Evolutionary conservation across 2,329 filamentous ascomycete genomes (phyloP).

Genomic region (Ophiostoma novo-ulmi): DNA sequence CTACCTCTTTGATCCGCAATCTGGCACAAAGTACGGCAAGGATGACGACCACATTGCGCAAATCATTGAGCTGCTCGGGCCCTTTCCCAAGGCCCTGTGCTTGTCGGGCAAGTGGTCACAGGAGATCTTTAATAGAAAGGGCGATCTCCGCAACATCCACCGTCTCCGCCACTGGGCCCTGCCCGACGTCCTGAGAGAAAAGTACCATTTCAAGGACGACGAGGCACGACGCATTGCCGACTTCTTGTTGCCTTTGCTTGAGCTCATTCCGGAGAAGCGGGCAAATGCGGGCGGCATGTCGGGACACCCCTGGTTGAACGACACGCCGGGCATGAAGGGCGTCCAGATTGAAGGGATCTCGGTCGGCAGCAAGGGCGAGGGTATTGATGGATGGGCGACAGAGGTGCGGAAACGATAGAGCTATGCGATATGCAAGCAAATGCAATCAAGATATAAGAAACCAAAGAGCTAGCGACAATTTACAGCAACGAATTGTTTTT

Average conservation of each 20-base stretch:
- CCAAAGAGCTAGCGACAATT: neutral
- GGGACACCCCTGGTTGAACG: slow-evolving; percentile 73
- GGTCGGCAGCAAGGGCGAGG: slow-evolving; percentile 79
- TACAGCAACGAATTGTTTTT: neutral
- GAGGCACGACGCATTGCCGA: slow-evolving; percentile 72
- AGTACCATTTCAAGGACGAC: slow-evolving; percentile 87
- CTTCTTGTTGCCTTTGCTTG: slow-evolving; percentile 86
- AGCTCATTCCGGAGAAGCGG: slow-evolving; percentile 78
- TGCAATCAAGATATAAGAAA: neutral
- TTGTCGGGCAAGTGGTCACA: slow-evolving; percentile 94
- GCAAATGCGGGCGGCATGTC: slow-evolving; percentile 97
- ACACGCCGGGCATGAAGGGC: slow-evolving; percentile 82
- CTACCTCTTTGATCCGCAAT: slow-evolving; percentile 97
- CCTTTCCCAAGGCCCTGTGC: slow-evolving; percentile 88
- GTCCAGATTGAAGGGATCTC: slow-evolving; percentile 66
- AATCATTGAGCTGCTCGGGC: slow-evolving; percentile 92
- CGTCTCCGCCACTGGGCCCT: slow-evolving; percentile 92
- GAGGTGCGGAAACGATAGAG: slow-evolving; percentile 70
- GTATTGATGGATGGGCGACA: slow-evolving; percentile 87
- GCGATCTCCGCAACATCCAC: slow-evolving; percentile 95
- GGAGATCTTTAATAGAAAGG: slow-evolving; percentile 97
- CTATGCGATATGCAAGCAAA: neutral
- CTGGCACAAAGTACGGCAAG: slow-evolving; percentile 97
- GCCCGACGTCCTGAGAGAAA: slow-evolving; percentile 86
- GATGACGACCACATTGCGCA: slow-evolving; percentile 99